Evolutionary conservation across 2,329 filamentous ascomycete genomes (phyloP).

Genomic region (Gnomoniopsis sp.): DNA sequence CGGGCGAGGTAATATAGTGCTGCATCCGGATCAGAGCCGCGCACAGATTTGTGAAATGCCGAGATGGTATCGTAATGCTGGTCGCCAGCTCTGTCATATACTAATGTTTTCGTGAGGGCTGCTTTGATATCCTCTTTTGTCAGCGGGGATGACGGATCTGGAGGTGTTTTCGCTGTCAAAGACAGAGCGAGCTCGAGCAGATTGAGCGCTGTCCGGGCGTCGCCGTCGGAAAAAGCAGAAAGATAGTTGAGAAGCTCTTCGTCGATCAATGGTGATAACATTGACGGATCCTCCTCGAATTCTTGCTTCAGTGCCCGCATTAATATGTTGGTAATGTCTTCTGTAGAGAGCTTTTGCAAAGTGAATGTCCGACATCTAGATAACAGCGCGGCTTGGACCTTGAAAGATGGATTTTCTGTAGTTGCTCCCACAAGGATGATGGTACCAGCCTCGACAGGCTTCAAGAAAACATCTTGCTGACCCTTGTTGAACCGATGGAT

Average conservation of each 20-base stretch:
- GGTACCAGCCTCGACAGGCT: conserved; percentile 84
- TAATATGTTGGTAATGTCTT: conserved; percentile 72
- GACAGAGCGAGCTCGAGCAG: conserved; percentile 86
- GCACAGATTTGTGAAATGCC: conserved; percentile 93
- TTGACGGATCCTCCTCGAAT: conserved; percentile 33
- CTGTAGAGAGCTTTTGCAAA: conserved; percentile 67
- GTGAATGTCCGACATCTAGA: conserved; percentile 91
- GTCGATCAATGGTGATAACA: conserved; percentile 60
- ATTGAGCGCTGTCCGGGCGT: conserved; percentile 89
- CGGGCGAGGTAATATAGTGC: conserved; percentile 91
- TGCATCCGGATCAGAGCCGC: conserved; percentile 82
- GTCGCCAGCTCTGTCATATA: conserved; percentile 92
- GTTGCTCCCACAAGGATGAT: conserved; percentile 93
- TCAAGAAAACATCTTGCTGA: conserved; percentile 93
- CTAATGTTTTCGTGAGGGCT: conserved; percentile 83
- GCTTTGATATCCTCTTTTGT: conserved; percentile 77
- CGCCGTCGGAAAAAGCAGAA: conserved; percentile 82
- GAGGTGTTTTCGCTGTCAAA: conserved; percentile 46
- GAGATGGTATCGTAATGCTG: conserved; percentile 98
- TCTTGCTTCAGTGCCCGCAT: conserved; percentile 69
- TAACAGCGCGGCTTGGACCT: conserved; percentile 81
- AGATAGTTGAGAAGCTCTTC: conserved; percentile 77
- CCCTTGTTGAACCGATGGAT: conserved; percentile 88
- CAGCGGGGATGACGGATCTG: conserved; percentile 36
- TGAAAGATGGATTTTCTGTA: conserved; percentile 95